phyloP scores from a whole-genome alignment of 257 asterid genomes.

The Fraxinus excelsior region DNA sequence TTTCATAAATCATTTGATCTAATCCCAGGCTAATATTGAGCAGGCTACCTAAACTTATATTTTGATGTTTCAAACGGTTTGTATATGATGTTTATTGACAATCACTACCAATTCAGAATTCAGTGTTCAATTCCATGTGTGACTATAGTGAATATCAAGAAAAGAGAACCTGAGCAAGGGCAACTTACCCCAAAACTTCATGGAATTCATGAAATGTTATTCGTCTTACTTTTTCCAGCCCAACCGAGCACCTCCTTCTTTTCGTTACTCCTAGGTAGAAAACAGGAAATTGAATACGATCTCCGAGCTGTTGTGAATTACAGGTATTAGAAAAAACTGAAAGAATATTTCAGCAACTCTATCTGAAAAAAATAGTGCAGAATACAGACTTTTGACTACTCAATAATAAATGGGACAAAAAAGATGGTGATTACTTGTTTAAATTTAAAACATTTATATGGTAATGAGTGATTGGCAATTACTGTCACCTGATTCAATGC shows the following conservation, averaged over 20 bases:
- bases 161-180: slow-evolving; percentile 1
- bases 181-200: slow-evolving; percentile 64
- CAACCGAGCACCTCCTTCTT: slow-evolving; percentile 68
- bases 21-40: not conserved
- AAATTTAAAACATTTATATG: not conserved
- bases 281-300: slow-evolving; percentile 40
- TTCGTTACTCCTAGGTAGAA: slow-evolving; percentile 75
- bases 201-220: slow-evolving; percentile 75
- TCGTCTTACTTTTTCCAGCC: slow-evolving; percentile 60
- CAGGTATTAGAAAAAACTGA: slow-evolving; percentile 5
- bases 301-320: slow-evolving; percentile 61
- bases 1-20: not conserved
- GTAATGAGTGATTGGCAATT: slow-evolving; percentile 1
- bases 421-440: slow-evolving; percentile 6
- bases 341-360: slow-evolving; percentile 1
- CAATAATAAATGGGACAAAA: slow-evolving; percentile 8
- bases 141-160: slow-evolving; percentile 5
- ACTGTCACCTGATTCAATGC: not conserved
- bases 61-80: slow-evolving; percentile 12
- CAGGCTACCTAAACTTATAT: slow-evolving; percentile 11
- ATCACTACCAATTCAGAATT: not conserved
- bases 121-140: slow-evolving; percentile 2
- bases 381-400: slow-evolving; percentile 15
- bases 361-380: not conserved
- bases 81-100: not conserved